A percentile compares a stretch with the other conserved stretches of the same genome.
phyloP scores from a whole-genome alignment of 495 filamentous ascomycete genomes.

The Gamarada debralockiae region DNA sequence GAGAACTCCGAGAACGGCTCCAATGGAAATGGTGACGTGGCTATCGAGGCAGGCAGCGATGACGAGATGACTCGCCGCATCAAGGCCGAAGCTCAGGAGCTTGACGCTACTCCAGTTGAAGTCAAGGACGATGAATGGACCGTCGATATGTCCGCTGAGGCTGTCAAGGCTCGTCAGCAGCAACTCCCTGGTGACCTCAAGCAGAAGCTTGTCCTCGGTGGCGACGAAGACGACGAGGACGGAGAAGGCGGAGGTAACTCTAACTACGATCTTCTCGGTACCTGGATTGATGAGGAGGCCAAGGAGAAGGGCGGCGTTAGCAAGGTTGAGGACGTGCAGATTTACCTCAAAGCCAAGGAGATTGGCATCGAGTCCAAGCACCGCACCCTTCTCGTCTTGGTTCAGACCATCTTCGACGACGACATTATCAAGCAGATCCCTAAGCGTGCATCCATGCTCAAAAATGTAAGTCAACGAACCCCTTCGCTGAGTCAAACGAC shows the following conservation, averaged over 20 bases:
- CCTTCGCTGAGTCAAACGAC: background rate
- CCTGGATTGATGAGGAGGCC: slow-evolving; percentile 81
- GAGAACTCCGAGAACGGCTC: slow-evolving; percentile 72
- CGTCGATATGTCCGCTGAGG: slow-evolving; percentile 90
- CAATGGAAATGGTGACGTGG: slow-evolving; percentile 65
- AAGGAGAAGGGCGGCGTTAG: slow-evolving; percentile 64
- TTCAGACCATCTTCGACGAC: slow-evolving; percentile 90
- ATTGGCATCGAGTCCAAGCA: slow-evolving; percentile 94
- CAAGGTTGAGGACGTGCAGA: slow-evolving; percentile 78
- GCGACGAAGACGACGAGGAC: slow-evolving; percentile 79
- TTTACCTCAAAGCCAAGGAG: slow-evolving; percentile 95
- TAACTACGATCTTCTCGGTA: slow-evolving; percentile 87
- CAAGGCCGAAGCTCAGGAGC: slow-evolving; percentile 73
- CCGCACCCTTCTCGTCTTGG: slow-evolving; percentile 86
- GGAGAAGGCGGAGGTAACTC: slow-evolving; percentile 72
- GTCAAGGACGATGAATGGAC: slow-evolving; percentile 88
- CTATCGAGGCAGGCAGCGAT: slow-evolving; percentile 76
- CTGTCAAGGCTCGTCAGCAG: slow-evolving; percentile 88
- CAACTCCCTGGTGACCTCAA: slow-evolving; percentile 89
- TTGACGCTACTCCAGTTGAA: slow-evolving; percentile 57
- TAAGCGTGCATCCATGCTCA: slow-evolving; percentile 76
- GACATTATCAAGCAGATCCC: slow-evolving; percentile 79
- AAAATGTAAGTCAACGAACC: slow-evolving; percentile 57
- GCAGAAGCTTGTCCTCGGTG: slow-evolving; percentile 79
- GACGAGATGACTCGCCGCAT: slow-evolving; percentile 90